phyloP scores from a whole-genome alignment of 352 stramenopile genomes.

The Phytophthora europaea region DNA sequence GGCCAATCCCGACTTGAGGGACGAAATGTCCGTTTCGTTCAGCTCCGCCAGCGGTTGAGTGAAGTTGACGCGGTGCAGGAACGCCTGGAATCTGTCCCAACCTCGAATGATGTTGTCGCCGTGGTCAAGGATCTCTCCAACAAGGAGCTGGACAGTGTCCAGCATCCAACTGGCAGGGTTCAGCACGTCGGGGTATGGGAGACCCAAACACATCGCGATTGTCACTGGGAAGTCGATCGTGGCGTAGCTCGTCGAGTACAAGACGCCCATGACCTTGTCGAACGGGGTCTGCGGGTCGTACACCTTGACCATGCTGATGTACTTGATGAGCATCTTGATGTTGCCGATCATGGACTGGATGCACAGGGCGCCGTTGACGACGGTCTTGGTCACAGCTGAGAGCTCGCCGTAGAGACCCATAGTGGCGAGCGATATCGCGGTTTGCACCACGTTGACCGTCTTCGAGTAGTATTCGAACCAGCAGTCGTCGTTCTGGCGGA shows the following conservation, averaged over 20 bases:
- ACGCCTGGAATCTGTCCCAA: slow-evolving; percentile 27
- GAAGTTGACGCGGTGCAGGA: slow-evolving; percentile 21
- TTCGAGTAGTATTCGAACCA: slow-evolving; percentile 40
- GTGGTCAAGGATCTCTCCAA: slow-evolving; percentile 17
- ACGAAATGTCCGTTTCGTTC: slow-evolving; percentile 31
- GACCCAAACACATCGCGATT: slow-evolving; percentile 22
- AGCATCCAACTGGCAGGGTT: slow-evolving; percentile 21
- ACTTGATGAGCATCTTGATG: slow-evolving; percentile 26
- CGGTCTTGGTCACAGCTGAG: slow-evolving; percentile 12
- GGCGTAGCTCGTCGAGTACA: slow-evolving; percentile 32
- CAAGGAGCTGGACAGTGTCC: slow-evolving; percentile 15
- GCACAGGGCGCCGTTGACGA: slow-evolving; percentile 25
- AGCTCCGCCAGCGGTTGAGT: slow-evolving; percentile 20
- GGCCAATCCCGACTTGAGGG: slow-evolving; percentile 28
- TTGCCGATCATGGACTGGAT: slow-evolving; percentile 37
- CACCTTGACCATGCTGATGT: slow-evolving; percentile 21
- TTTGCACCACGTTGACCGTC: slow-evolving; percentile 39
- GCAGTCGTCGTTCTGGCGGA: slow-evolving; percentile 52
- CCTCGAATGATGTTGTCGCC: slow-evolving; percentile 14
- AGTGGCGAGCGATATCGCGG: slow-evolving; percentile 38
- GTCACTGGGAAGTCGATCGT: slow-evolving; percentile 29
- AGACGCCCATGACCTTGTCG: slow-evolving; percentile 26
- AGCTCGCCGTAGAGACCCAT: slow-evolving; percentile 45
- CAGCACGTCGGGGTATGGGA: slow-evolving; percentile 10
- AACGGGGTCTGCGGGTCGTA: slow-evolving; percentile 17